Evolutionary conservation across 768 basidiomycete genomes (phyloP), one percentile per base, ranked within the genome.

Genomic region (Astraeus odoratus): DNA sequence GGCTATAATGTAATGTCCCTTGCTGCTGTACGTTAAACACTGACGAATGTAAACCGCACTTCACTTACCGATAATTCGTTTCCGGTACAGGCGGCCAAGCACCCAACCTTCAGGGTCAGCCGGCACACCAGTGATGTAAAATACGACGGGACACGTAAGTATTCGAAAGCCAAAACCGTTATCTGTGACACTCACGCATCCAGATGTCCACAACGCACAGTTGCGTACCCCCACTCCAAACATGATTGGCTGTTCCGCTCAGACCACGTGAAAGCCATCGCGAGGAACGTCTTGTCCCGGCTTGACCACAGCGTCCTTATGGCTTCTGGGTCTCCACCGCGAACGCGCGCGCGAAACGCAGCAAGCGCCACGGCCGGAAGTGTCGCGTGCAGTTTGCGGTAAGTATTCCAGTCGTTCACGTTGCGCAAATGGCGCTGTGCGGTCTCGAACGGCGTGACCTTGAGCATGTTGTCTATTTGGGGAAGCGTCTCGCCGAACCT

Each of bases 171-270:
- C 3, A 27, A 5, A 44, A 30, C 16, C 39, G 23, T 22, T 20
- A 33, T 15, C 9, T n/a, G 25, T 25, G 36, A 10, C 15, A 72
- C 83, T 60, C 57, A 87, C 83, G 75, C 71, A 46, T 82, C 75
- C 30, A 91, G 64, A 66, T 83, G 79, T 0, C 76, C 78, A 54
- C 84, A 87, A 22, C 86, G 70, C 36, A 87, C 74, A 9, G 83
- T 83, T 23, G 88, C 83, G 65, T 90, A 90, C 1, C 87, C 87
- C 79, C 82, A 90, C 61, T 89, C 88, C 38, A 87, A 58, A 50
- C 78, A 77, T 37, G 76, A 75, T 43, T 77, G 76, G 43, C 77
- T 70, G 53, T 85, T 86, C 44, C 81, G 73, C 56, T 90, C 88
- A 27, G 75, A 80, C 71, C 77, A 81, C 57, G 86, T 82, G 53